Evolutionary conservation across 2,329 filamentous ascomycete species (phyloP).

Genomic region (Alternaria sp.): DNA sequence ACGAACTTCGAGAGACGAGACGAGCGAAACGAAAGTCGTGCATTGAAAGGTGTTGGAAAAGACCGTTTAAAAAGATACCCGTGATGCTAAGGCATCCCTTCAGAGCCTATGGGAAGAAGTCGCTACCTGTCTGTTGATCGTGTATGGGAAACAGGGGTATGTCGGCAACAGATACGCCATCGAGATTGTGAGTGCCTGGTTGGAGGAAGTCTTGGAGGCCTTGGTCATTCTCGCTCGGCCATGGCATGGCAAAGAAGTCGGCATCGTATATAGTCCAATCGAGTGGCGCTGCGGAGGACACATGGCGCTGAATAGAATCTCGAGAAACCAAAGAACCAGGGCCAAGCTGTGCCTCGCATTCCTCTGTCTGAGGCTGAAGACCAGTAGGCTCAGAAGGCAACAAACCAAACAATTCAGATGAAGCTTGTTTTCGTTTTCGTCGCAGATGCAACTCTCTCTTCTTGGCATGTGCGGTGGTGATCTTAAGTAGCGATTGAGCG

Average conservation of each 20-base stretch:
- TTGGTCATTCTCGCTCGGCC: slow-evolving; percentile 43
- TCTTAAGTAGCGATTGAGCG: slow-evolving; percentile 35
- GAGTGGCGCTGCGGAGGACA: slow-evolving; percentile 17
- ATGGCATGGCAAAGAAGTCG: slow-evolving; percentile 42
- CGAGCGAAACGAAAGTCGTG: slow-evolving; percentile 50
- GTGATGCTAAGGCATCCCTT: background rate
- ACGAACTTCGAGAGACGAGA: slow-evolving; percentile 61
- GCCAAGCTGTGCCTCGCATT: slow-evolving; percentile 3
- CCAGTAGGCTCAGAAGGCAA: slow-evolving; percentile 21
- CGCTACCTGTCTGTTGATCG: slow-evolving; percentile 32
- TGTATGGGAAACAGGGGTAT: slow-evolving; percentile 45
- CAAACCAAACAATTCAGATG: slow-evolving; percentile 41
- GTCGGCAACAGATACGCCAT: slow-evolving; percentile 41
- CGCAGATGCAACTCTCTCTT: slow-evolving; percentile 34
- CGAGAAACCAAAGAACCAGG: slow-evolving; percentile 8
- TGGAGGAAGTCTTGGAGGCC: slow-evolving; percentile 43
- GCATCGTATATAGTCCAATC: slow-evolving; percentile 46
- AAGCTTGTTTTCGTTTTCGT: slow-evolving; percentile 38
- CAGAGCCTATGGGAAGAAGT: slow-evolving; percentile 13
- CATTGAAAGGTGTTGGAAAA: slow-evolving; percentile 1
- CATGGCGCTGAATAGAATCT: slow-evolving; percentile 10
- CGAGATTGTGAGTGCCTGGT: slow-evolving; percentile 39
- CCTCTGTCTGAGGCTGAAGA: background rate
- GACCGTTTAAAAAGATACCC: background rate
- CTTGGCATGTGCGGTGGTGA: slow-evolving; percentile 34